Conservation (phyloP, 2,329 filamentous ascomycete species). For the Leptographium wingfieldii region DNA sequence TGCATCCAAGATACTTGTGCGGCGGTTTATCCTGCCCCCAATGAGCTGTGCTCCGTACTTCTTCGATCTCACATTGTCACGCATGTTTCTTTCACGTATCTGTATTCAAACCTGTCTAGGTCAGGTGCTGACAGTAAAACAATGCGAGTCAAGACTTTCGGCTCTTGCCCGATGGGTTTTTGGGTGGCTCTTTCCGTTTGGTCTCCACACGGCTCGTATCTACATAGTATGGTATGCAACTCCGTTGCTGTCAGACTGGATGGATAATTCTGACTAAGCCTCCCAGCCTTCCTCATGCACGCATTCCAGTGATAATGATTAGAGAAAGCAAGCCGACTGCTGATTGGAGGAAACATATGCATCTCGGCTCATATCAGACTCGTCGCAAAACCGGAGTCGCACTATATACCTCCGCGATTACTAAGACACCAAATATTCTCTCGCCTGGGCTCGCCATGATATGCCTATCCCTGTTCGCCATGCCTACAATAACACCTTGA, state of each 20-base stretch:
- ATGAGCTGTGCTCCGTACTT: too few species aligned
- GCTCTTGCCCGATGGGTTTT: background rate
- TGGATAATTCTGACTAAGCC: background rate
- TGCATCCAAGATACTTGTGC: background rate
- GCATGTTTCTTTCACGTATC: too few species aligned
- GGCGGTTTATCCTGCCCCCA: too few species aligned
- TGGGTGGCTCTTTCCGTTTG: background rate
- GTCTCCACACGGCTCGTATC: background rate
- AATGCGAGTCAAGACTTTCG: background rate
- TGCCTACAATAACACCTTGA: background rate
- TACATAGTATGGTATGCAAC: background rate
- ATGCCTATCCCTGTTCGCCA: background rate
- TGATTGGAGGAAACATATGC: background rate
- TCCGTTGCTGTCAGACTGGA: background rate
- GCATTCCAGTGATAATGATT: background rate
- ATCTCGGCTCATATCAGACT: background rate
- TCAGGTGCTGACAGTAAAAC: background rate
- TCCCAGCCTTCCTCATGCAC: background rate
- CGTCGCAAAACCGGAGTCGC: background rate
- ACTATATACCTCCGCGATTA: background rate
- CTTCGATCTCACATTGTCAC: too few species aligned
- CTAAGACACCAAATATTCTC: background rate
- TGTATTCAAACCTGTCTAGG: too few species aligned
- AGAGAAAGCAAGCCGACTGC: background rate
- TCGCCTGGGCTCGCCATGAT: background rate